These are phyloP conservation scores for Rhizophagus sp. DNA, from an alignment of 192 early-diverging fungal genomes.

Conservation along the genomic window DNA sequence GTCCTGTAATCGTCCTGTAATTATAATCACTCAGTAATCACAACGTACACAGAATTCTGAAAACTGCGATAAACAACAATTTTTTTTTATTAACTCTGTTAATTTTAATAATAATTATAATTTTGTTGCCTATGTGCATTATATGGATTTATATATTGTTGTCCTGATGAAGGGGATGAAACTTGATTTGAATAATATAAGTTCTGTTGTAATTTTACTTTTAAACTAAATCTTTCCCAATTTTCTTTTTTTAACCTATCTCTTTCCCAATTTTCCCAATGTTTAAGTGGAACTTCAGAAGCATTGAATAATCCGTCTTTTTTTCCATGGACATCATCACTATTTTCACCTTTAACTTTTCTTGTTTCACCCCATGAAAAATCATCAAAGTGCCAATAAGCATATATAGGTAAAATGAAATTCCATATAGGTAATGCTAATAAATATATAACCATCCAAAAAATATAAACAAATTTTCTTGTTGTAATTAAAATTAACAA, in stretches of 20 bases:
- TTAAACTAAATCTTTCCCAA: no score
- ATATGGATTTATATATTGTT: no score
- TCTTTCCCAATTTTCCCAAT: slow-evolving; percentile 78
- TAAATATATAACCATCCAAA: slow-evolving; percentile 87
- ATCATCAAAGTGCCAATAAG: slow-evolving; percentile 95
- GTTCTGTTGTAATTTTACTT: no score
- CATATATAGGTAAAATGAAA: slow-evolving; percentile 87
- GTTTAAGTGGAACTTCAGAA: slow-evolving; percentile 23
- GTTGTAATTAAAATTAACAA: slow-evolving; percentile 88
- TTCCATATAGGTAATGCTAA: slow-evolving; percentile 92
- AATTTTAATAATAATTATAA: no score
- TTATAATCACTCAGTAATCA: no score
- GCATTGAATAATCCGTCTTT: slow-evolving; percentile 82
- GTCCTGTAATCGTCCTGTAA: no score
- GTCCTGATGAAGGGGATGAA: no score
- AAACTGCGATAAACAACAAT: no score
- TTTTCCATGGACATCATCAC: slow-evolving; percentile 71
- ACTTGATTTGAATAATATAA: no score
- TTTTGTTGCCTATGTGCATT: no score
- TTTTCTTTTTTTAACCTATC: neutral
- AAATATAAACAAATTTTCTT: slow-evolving; percentile 77
- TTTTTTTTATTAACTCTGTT: no score
- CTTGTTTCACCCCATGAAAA: slow-evolving; percentile 50
- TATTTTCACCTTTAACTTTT: slow-evolving; percentile 56
- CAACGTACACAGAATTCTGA: no score